These are phyloP conservation scores for Hymenoscyphus albidus DNA, from an alignment of 2,329 filamentous ascomycete genomes.

Conservation along the genomic window DNA sequence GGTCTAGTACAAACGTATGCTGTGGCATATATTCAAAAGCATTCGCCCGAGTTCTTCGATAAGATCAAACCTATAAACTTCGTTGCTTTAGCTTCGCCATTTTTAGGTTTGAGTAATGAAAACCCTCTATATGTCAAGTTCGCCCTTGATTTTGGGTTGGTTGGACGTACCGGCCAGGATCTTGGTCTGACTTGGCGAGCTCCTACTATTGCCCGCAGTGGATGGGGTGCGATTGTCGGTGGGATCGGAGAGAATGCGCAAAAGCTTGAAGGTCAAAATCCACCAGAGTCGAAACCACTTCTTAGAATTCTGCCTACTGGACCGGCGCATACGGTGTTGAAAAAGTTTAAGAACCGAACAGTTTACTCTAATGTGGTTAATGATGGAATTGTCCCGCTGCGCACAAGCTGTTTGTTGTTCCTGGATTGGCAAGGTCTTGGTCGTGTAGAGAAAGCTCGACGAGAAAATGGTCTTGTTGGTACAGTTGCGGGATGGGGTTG, in stretches of 20 bases:
- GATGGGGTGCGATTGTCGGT: constrained; percentile 83
- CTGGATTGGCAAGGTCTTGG: constrained; percentile 94
- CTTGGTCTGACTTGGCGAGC: constrained; percentile 91
- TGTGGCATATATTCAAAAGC: constrained; percentile 93
- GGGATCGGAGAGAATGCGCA: constrained; percentile 69
- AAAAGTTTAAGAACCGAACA: constrained; percentile 85
- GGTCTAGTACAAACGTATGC: constrained; percentile 91
- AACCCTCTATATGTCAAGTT: constrained; percentile 98
- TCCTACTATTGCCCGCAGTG: constrained; percentile 77
- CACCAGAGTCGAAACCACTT: constrained; percentile 83
- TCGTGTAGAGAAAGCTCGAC: constrained; percentile 86
- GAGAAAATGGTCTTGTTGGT: constrained; percentile 88
- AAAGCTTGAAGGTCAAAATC: constrained; percentile 54
- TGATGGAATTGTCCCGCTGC: constrained; percentile 90
- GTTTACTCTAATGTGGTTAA: constrained; percentile 97
- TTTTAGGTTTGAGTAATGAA: constrained; percentile 91
- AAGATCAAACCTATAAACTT: constrained; percentile 87
- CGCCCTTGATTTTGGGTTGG: constrained; percentile 90
- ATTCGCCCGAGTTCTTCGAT: constrained; percentile 87
- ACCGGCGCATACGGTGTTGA: constrained; percentile 80
- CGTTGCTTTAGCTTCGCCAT: constrained; percentile 79
- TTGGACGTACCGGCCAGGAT: constrained; percentile 94
- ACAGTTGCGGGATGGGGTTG: constrained; percentile 92
- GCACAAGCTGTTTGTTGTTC: constrained; percentile 94
- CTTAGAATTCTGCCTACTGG: constrained; percentile 86